Evolutionary conservation across 148 eudicot species (phyloP), one percentile per base, ranked within the genome.

Genomic region (Pharnaceum exiguum): DNA sequence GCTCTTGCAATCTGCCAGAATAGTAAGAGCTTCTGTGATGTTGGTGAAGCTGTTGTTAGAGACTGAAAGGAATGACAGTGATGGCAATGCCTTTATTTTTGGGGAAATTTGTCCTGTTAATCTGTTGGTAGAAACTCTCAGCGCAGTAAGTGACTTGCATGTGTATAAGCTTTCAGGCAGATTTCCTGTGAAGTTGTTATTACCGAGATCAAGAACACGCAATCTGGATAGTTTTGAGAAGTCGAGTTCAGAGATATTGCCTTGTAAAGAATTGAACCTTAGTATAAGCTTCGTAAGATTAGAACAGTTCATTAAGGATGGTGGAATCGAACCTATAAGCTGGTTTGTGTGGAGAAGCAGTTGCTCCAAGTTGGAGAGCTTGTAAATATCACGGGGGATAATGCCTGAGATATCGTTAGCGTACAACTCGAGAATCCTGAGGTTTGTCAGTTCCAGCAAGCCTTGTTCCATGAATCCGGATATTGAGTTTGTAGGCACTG

Each of bases 41-140:
- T 90, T 84, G 55, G 69, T 74, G 63, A 90, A 64, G 72, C 66
- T 82, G 66, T 90, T 90, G 36, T 73, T 73, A 8, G 97, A 86
- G 53, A 90, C 49, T 0, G 97, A 87, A 30, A 90, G 79, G 73
- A 87, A 90, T 4, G 89, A 78, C 11, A 90, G 72, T 23, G 89
- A 82, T 38, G 73, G 70, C 52, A 90, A 65, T 13, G 60, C 46
- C 36, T 29, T 31, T 49, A 84, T 73, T 8, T 67, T 73, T 1
- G 88, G 81, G 43, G 77, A 69, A 56, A 90, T 64, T 60, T 79
- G 77, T 43, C 97, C 97, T 16, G 42, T 44, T 23, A 90, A 66
- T 27, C 46, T 46, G 57, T 82, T 84, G 47, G 70, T 59, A 22
- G 93, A 82, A 39, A 90, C 71, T 36, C 97, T 79, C 51, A 90